Evolutionary conservation across 768 basidiomycete species (phyloP).

Genomic region (Lentinus tigrinus): DNA sequence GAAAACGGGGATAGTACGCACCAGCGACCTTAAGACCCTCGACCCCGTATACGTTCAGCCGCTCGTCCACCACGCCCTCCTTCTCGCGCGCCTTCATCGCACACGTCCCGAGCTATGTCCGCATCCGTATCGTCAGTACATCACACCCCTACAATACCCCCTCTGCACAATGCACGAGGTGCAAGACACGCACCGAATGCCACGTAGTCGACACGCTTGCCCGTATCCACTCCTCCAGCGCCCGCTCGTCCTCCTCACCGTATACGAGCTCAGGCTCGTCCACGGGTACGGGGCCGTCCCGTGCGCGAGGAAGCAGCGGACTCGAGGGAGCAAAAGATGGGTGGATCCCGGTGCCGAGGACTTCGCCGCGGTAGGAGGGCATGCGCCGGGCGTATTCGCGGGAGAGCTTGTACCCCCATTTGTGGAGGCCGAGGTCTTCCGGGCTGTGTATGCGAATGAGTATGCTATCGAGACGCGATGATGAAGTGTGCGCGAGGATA

Average conservation of each 20-base stretch:
- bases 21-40: slow-evolving; percentile 44
- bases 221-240: slow-evolving; percentile 30
- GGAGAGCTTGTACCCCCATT: slow-evolving; percentile 53
- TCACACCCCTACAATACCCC: too few species aligned
- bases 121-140: neutral
- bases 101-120: slow-evolving; percentile 56
- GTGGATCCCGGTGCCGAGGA: slow-evolving; percentile 15
- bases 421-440: slow-evolving; percentile 39
- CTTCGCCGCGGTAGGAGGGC: slow-evolving; percentile 38
- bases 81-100: slow-evolving; percentile 61
- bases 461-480: neutral
- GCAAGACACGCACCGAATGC: slow-evolving; percentile 29
- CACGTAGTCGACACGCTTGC: slow-evolving; percentile 28
- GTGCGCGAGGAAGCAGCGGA: slow-evolving; percentile 18
- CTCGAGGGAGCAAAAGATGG: slow-evolving; percentile 32
- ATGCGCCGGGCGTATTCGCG: slow-evolving; percentile 59
- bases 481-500: too few species aligned
- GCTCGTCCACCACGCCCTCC: slow-evolving; percentile 61
- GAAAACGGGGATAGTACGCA: neutral
- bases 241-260: slow-evolving; percentile 34
- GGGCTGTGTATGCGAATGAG: slow-evolving; percentile 12
- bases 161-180: too few species aligned
- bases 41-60: slow-evolving; percentile 64
- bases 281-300: slow-evolving; percentile 24
- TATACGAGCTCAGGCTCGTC: slow-evolving; percentile 32